Conservation (phyloP, 2,329 filamentous ascomycete genomes). For the Leptographium wingfieldii region DNA sequence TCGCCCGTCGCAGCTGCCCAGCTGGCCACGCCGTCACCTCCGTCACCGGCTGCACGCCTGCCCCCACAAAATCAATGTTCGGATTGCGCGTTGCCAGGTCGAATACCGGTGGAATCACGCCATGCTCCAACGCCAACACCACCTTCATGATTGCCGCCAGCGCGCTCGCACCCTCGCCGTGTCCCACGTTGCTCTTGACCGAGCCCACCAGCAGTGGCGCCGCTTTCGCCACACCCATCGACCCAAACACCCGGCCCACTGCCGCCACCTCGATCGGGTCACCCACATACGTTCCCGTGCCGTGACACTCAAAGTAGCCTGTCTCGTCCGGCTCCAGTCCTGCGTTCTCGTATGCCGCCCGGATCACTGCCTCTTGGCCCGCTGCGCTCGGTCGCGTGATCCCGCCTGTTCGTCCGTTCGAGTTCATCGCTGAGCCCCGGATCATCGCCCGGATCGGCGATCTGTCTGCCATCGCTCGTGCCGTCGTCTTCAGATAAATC, state of each 20-base stretch:
- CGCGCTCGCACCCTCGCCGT: slow-evolving; percentile 21
- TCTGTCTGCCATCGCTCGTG: slow-evolving; percentile 21
- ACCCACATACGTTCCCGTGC: slow-evolving; percentile 29
- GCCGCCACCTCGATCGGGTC: slow-evolving; percentile 22
- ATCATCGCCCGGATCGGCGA: slow-evolving; percentile 23
- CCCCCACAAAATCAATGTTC: neutral
- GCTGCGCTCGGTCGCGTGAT: slow-evolving; percentile 25
- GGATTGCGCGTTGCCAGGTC: neutral
- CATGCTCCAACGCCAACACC: slow-evolving; percentile 17
- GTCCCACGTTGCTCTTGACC: slow-evolving; percentile 23
- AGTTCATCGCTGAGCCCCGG: slow-evolving; percentile 19
- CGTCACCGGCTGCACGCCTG: neutral
- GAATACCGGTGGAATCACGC: slow-evolving; percentile 16
- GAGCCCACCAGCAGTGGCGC: slow-evolving; percentile 13
- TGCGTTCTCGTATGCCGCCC: slow-evolving; percentile 18
- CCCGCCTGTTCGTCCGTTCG: slow-evolving; percentile 29
- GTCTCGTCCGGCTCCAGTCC: slow-evolving; percentile 15
- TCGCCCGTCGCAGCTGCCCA: neutral
- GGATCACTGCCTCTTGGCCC: slow-evolving; percentile 22
- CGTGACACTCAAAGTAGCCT: slow-evolving; percentile 25
- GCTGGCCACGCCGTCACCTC: neutral
- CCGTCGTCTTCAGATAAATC: slow-evolving; percentile 28
- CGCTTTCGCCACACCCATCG: slow-evolving; percentile 7
- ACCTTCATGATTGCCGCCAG: slow-evolving; percentile 20
- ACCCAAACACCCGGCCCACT: slow-evolving; percentile 16